Conservation (phyloP, 1,284 basidiomycete genomes). For the Fomitopsis schrenkii region DNA sequence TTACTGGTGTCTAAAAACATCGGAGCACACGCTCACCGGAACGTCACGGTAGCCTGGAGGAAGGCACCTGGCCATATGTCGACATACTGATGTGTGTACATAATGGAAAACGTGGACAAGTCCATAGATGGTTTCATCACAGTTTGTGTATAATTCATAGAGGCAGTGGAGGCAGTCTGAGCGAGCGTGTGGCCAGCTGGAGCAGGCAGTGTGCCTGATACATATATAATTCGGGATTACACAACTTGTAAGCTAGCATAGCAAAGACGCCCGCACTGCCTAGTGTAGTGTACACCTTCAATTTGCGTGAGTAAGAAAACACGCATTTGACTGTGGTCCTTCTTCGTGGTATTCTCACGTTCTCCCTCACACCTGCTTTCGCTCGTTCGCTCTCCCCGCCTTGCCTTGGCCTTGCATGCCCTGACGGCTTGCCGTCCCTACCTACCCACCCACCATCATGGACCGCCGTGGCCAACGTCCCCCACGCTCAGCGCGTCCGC, state of each 20-base stretch:
- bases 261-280: background rate
- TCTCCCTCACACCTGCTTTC: constrained; percentile 1
- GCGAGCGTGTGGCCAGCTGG: no score
- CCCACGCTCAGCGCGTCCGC: constrained; percentile 34
- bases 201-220: no score
- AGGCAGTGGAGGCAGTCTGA: no score
- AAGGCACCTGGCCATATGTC: no score
- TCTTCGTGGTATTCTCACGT: constrained; percentile 8
- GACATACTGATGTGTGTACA: no score
- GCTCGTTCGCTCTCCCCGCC: constrained; percentile 1
- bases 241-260: background rate
- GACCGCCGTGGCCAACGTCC: constrained; percentile 35
- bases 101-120: no score
- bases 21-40: no score
- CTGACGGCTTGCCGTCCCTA: constrained; percentile 14
- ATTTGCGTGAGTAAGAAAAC: background rate
- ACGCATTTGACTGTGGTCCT: background rate
- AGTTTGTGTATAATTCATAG: no score
- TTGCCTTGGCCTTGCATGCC: constrained; percentile 18
- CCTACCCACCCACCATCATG: constrained; percentile 20
- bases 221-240: background rate
- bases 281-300: background rate
- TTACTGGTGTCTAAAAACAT: no score
- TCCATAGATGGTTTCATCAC: no score
- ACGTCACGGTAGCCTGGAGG: no score